A percentile compares a stretch with the other conserved stretches of the same genome.
Evolutionary conservation across 495 filamentous ascomycete species (phyloP).

Genomic region (Aspergillus mulundensis): DNA sequence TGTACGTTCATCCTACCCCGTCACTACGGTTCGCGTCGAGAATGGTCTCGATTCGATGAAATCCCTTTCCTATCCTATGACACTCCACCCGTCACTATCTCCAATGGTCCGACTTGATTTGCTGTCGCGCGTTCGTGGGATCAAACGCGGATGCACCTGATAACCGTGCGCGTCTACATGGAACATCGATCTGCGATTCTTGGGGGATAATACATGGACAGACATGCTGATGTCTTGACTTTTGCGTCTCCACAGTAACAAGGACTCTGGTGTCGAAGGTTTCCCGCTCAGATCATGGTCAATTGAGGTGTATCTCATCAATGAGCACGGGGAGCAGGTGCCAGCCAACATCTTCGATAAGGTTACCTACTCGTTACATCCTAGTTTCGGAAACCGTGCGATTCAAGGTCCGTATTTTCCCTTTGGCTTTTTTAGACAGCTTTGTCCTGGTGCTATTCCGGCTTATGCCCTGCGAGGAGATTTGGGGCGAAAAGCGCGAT

Average conservation of each 20-base stretch:
- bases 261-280: conserved; percentile 73
- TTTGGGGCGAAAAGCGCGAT: background rate
- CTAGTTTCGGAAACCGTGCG: conserved; percentile 76
- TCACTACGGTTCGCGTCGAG: conserved; percentile 1
- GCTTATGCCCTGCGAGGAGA: background rate
- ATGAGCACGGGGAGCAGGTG: conserved; percentile 60
- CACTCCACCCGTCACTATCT: conserved; percentile 10
- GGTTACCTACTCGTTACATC: conserved; percentile 86
- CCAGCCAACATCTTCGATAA: conserved; percentile 85
- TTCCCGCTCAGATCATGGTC: conserved; percentile 81
- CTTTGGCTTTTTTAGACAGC: background rate
- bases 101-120: background rate
- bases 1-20: conserved; percentile 54
- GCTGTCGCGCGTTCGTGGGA: background rate
- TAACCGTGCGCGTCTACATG: conserved; percentile 2
- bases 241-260: conserved; percentile 39
- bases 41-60: background rate
- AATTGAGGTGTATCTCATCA: conserved; percentile 57
- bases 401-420: conserved; percentile 64
- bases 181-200: background rate
- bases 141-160: background rate
- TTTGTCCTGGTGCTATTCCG: background rate
- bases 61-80: background rate
- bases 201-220: background rate
- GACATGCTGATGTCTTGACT: conserved; percentile 16